Base-by-base conservation (phyloP, 2,329 filamentous ascomycete genomes). In the Fusarium neocosmosporiellum region DNA sequence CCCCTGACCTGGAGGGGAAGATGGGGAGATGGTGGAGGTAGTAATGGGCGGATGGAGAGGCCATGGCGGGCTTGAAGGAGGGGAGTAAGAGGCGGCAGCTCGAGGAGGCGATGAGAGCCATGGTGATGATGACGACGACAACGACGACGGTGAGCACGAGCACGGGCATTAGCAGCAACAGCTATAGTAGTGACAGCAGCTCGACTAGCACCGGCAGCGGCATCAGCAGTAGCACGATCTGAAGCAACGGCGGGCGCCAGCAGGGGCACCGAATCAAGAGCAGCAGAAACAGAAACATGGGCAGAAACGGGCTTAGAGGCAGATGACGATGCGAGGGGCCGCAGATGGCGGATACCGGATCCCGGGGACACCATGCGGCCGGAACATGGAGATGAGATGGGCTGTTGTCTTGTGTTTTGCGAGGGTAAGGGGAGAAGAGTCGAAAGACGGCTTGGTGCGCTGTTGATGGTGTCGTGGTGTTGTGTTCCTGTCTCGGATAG, bases 1-100 rank as follows among this genome's bases (percentile, higher is more conserved):
- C 87, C 86, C 77, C 88, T 78, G 60, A 59, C 46, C 48, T 80
- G 78, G 36, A 75, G 60, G 63, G 54, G 50, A 31, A 24, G 65
- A 70, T 69, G 70, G 39, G 67, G 75, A 73, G 72, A 75, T 55
- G 61, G 55, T 57, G 71, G 71, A 59, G 64, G 65, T 59, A 68
- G 61, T 67, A 77, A 77, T 70, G 67, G 66, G 53, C 69, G 69
- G 71, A 72, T 69, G 27, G 67, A 66, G 55, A 63, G 59, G 36
- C 46, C 64, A 67, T 67, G 63, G 55, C 59, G 61, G 24, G 65
- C 31, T 14, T 58, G 39, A 54, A 43, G 69, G 46, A 50, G 27
- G 27, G 46, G 27, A 31, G 46, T 50, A 50, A 31, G 27, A 50
- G 18, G 46, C 27, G 46, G 27, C 14, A 50, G 46, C n/a, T 59